A percentile compares a stretch with the other conserved stretches of the same genome.
Evolutionary conservation across 2,329 filamentous ascomycete species (phyloP).

Genomic region (Diaporthe sp.): DNA sequence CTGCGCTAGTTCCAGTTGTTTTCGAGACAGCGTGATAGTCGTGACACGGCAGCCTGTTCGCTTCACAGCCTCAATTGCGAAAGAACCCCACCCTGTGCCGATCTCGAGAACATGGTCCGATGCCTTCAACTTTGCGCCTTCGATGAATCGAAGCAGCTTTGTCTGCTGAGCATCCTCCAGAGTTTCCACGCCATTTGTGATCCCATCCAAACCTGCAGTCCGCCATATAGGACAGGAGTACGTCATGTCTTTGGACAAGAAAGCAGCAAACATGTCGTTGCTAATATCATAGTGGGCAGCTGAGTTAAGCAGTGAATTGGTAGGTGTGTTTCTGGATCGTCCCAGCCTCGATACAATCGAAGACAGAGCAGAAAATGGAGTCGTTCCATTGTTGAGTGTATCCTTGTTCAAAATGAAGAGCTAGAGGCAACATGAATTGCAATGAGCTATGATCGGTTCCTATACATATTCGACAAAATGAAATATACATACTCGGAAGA

Average conservation of each 20-base stretch:
- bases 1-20: background rate
- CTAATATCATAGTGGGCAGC: background rate
- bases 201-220: background rate
- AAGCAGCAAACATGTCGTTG: background rate
- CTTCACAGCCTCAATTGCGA: background rate
- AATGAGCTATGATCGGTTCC: no score
- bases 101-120: background rate
- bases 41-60: background rate
- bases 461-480: no score
- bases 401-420: no score
- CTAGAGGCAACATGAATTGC: no score
- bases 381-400: no score
- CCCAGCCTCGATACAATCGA: background rate
- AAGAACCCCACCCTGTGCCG: background rate
- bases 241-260: background rate
- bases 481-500: no score
- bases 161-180: background rate
- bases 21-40: background rate
- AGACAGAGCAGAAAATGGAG: no score
- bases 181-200: background rate
- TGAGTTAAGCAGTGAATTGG: background rate
- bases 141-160: background rate
- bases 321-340: background rate
- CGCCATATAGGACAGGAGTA: background rate
- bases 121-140: background rate